These are phyloP conservation scores for Xerocomellus intermedius DNA, from an alignment of 768 basidiomycete genomes.

Conservation along the genomic window DNA sequence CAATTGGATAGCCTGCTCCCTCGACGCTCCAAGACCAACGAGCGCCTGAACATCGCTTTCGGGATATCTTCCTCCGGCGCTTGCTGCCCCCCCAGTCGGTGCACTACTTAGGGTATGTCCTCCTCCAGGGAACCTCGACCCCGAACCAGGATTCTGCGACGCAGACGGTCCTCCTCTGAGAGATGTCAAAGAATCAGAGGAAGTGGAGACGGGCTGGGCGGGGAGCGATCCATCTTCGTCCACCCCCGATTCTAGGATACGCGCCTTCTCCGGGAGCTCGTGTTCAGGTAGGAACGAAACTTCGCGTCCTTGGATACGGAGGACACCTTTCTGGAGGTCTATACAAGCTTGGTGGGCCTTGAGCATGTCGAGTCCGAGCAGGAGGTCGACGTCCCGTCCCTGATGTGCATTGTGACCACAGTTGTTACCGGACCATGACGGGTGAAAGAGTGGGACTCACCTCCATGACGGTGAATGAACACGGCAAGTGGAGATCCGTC, in stretches of 20 bases:
- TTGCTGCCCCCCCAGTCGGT: conserved; percentile 31
- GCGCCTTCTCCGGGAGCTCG: conserved; percentile 84
- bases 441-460: conserved; percentile 36
- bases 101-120: conserved; percentile 59
- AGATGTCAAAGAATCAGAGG: conserved; percentile 13
- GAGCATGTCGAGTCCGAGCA: conserved; percentile 99
- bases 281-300: conserved; percentile 91
- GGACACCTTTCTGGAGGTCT: conserved; percentile 84
- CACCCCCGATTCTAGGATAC: conserved; percentile 39
- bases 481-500: conserved; percentile 78
- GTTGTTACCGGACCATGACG: not conserved
- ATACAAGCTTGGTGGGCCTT: conserved; percentile 96
- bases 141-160: conserved; percentile 42
- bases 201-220: conserved; percentile 18
- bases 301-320: conserved; percentile 91
- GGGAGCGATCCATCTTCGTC: conserved; percentile 24
- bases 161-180: conserved; percentile 15
- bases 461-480: conserved; percentile 95
- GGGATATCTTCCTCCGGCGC: conserved; percentile 51
- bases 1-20: conserved; percentile 74
- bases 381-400: conserved; percentile 91
- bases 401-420: conserved; percentile 26
- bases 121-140: conserved; percentile 60
- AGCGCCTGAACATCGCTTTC: conserved; percentile 65
- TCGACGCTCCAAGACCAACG: conserved; percentile 72